Evolutionary conservation across 2,329 filamentous ascomycete species (phyloP), one percentile per base, ranked within the genome.

Genomic region (Trichoderma asperellum): DNA sequence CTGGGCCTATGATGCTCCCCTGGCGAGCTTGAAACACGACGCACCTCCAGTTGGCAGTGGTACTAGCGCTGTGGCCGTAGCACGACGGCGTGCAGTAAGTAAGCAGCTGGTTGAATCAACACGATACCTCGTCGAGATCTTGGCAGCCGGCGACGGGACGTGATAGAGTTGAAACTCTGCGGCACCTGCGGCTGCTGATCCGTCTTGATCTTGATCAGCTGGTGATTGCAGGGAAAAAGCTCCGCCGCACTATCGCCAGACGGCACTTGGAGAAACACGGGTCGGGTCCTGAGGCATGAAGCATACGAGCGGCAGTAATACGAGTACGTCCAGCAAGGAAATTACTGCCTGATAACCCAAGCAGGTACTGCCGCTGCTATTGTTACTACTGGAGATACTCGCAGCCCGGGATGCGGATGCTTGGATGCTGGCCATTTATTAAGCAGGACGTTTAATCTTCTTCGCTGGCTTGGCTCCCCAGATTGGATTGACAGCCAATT

Each of bases 1-100:
- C 53, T 49, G 52, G n/a, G 49, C 60, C 62, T 21, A 24, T 34
- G n/a, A 40, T 57, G 52, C 64, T 27, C 55, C 55, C 64, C 55
- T 59, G 55, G 64, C 29, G 29, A 40, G 64, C 55, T 52, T 67
- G 64, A 67, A 67, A 67, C 64, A 67, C 64, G 64, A 43, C 40
- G 55, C 64, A 67, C 43, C 55, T 52, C 14, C 40, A 8, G 40
- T 10, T 18, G 4, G 37, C 35, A 18, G 40, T 43, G 40, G 40
- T n/a, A 18, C 40, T 43, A 43, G 40, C 40, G 40, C 40, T 43
- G 37, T 18, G 37, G 37, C 16, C 2, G 37, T 43, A 43, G 37
- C 37, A 43, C 37, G 40, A 43, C 16, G 18, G 8, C 40, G 35
- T 40, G 7, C 12, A 40, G 47, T 12, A 58, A 37, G 53, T 66